Percentiles rank a stretch among this genome's conserved stretches.
phyloP scores from a whole-genome alignment of 371 early-diverging fungal species.

The Mucor saturninus region DNA sequence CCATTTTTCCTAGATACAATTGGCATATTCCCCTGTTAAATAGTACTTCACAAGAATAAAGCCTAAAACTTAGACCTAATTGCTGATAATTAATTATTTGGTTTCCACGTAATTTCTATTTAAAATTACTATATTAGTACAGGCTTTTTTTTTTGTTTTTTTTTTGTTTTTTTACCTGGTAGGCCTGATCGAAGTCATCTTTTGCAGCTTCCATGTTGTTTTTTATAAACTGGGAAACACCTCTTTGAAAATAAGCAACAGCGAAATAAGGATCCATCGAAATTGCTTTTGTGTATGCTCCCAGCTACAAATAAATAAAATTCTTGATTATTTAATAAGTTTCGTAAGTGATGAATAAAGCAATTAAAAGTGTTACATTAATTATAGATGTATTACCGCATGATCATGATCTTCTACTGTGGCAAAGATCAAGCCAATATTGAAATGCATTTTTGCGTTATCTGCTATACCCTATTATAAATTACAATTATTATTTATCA shows the following conservation, averaged over 20 bases:
- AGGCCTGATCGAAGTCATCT: conserved; percentile 76
- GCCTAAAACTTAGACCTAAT: conserved; percentile 86
- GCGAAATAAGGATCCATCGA: conserved; percentile 87
- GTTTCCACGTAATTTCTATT: conserved; percentile 83
- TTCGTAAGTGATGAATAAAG: neutral
- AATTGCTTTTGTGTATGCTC: conserved; percentile 75
- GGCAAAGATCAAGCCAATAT: conserved; percentile 86
- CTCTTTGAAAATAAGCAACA: conserved; percentile 91
- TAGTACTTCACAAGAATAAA: conserved; percentile 86
- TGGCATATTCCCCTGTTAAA: conserved; percentile 91
- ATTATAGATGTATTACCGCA: conserved; percentile 66
- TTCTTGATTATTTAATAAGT: neutral
- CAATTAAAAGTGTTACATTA: conserved; percentile 4
- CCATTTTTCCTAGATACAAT: conserved; percentile 74
- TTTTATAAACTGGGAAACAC: conserved; percentile 78
- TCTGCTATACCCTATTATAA: conserved; percentile 80
- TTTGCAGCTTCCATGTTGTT: conserved; percentile 66
- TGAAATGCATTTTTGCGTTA: conserved; percentile 93
- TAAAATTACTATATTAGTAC: conserved; percentile 7
- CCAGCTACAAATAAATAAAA: conserved; percentile 53
- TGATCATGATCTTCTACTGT: conserved; percentile 76
- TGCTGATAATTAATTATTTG: conserved; percentile 93
- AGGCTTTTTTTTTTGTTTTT: neutral
- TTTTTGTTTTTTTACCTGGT: conserved; percentile 33
- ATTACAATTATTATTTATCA: neutral